A percentile compares a stretch with the other conserved stretches of the same genome.
Evolutionary conservation across 208 protist genomes (phyloP).

Genomic region (Crithidia brevicula): DNA sequence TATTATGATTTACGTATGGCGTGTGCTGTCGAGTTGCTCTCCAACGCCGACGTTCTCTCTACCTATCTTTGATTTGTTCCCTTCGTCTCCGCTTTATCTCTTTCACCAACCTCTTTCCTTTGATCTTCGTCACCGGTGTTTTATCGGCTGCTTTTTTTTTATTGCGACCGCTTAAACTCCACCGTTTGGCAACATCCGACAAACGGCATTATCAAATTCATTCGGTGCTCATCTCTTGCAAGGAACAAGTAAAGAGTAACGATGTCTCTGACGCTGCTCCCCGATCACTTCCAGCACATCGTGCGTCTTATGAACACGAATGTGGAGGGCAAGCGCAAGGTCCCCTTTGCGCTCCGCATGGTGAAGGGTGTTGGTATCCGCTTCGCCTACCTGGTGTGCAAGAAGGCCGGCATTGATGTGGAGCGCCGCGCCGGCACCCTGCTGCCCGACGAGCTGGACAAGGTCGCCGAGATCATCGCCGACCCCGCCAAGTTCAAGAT

Average conservation of each 20-base stretch:
- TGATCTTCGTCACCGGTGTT: too few relatives aligned
- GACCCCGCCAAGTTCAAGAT: conserved; percentile 99
- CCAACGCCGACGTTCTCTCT: background rate
- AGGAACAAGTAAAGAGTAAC: conserved; percentile 16
- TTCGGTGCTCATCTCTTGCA: background rate
- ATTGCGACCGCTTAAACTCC: too few relatives aligned
- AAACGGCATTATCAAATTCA: too few relatives aligned
- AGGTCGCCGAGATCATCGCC: conserved; percentile 97
- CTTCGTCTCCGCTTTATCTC: background rate
- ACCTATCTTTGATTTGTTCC: background rate
- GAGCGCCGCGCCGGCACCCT: conserved; percentile 96
- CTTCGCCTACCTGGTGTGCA: conserved; percentile 98
- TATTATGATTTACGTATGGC: too few relatives aligned
- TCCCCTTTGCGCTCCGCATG: conserved; percentile 97
- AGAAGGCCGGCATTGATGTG: conserved; percentile 98
- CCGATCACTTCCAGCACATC: conserved; percentile 99
- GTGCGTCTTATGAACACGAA: conserved; percentile 99
- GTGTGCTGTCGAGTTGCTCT: conserved; percentile 1
- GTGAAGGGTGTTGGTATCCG: conserved; percentile 99
- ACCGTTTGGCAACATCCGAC: too few relatives aligned
- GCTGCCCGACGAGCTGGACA: conserved; percentile 96
- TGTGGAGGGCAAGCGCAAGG: conserved; percentile 98
- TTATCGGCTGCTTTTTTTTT: too few relatives aligned
- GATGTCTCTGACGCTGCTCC: conserved; percentile 56
- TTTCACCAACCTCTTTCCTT: background rate